phyloP scores from a whole-genome alignment of 2,329 filamentous ascomycete species.

The Aspergillus sp. region DNA sequence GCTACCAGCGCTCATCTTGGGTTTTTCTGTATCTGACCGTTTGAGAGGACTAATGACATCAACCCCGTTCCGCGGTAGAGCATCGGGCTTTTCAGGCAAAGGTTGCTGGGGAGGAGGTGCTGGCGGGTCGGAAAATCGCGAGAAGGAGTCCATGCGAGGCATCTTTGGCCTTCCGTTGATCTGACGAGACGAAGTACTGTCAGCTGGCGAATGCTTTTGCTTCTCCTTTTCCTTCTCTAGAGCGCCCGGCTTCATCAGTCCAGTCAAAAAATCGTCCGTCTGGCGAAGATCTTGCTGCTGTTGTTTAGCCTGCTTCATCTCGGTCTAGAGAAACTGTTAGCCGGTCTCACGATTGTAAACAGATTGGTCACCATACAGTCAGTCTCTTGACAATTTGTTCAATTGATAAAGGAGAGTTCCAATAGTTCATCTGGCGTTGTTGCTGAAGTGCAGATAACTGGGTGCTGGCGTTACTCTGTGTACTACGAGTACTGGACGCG shows the following conservation, averaged over 20 bases:
- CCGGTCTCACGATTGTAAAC: constrained; percentile 19
- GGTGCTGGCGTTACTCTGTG: constrained; percentile 55
- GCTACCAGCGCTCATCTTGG: constrained; percentile 51
- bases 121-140: constrained; percentile 87
- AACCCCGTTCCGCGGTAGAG: constrained; percentile 45
- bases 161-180: constrained; percentile 48
- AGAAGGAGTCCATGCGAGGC: constrained; percentile 70
- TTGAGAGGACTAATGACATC: constrained; percentile 61
- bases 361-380: constrained; percentile 55
- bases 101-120: constrained; percentile 92
- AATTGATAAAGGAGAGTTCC: constrained; percentile 84
- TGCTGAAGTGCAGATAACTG: constrained; percentile 63
- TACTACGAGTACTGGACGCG: constrained; percentile 61
- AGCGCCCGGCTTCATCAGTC: constrained; percentile 72
- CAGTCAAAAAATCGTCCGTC: constrained; percentile 77
- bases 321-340: constrained; percentile 58
- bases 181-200: constrained; percentile 44
- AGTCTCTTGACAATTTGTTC: constrained; percentile 91
- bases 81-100: constrained; percentile 88
- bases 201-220: constrained; percentile 48
- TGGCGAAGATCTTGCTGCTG: constrained; percentile 83
- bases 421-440: constrained; percentile 76
- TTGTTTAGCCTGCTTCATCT: constrained; percentile 85
- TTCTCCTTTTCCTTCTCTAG: constrained; percentile 53
- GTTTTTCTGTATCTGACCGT: constrained; percentile 72